Evolutionary conservation across 768 basidiomycete genomes (phyloP).

Genomic region (Agrocybe chaxingu): DNA sequence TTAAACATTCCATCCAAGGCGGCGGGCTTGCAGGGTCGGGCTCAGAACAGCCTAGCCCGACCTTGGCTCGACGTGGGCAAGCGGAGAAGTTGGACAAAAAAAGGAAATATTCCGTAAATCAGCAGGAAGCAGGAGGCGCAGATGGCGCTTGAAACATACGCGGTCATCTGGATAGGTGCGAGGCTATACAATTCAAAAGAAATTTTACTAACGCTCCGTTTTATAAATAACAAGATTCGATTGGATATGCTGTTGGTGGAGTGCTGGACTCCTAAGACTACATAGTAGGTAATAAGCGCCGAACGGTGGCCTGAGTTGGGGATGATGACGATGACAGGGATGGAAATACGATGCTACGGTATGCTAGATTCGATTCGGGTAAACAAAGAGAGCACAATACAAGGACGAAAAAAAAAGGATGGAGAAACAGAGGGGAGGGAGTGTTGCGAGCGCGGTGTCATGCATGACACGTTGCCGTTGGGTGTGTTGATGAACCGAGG

Average conservation of each 20-base stretch:
- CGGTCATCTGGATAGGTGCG: not conserved
- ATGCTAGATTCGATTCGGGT: not conserved
- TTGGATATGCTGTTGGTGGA: too few species aligned
- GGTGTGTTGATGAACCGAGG: not conserved
- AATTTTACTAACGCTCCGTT: not conserved
- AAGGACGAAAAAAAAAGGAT: not conserved
- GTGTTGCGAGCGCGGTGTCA: not conserved
- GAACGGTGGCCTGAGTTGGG: too few species aligned
- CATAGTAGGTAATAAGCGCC: too few species aligned
- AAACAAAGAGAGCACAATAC: not conserved
- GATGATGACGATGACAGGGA: not conserved
- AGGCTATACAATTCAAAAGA: not conserved
- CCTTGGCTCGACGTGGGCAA: not conserved
- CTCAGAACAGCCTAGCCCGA: not conserved
- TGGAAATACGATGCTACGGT: not conserved
- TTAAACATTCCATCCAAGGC: too few species aligned
- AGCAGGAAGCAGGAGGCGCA: not conserved
- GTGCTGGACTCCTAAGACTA: too few species aligned
- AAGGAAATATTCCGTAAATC: conserved; percentile 5
- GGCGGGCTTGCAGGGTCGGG: too few species aligned
- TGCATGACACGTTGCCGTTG: not conserved
- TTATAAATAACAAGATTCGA: too few species aligned
- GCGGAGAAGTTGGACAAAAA: conserved; percentile 1
- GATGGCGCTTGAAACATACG: not conserved
- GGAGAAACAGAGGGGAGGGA: not conserved